These are phyloP conservation scores for Daldinia decipiens DNA, from an alignment of 495 filamentous ascomycete species.

Conservation along the genomic window DNA sequence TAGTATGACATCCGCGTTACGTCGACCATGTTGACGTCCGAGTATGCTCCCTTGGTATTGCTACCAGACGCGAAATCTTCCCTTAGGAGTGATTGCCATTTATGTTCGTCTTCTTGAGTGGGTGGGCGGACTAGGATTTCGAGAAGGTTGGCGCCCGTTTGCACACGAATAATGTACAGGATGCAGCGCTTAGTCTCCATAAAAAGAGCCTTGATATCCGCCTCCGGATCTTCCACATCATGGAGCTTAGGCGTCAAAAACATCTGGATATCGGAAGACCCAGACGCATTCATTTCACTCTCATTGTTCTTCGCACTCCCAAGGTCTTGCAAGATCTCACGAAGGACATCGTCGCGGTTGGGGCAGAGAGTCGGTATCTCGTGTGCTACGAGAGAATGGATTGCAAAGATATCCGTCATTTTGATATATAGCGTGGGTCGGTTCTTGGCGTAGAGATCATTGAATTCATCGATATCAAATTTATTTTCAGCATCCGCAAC, in stretches of 20 bases:
- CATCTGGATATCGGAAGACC: constrained; percentile 89
- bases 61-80: constrained; percentile 80
- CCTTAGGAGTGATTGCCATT: constrained; percentile 83
- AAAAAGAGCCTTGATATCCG: constrained; percentile 87
- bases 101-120: constrained; percentile 83
- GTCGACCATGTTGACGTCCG: constrained; percentile 89
- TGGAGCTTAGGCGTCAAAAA: constrained; percentile 92
- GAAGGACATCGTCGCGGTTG: constrained; percentile 84
- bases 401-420: constrained; percentile 95
- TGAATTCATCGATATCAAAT: constrained; percentile 98
- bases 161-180: constrained; percentile 96
- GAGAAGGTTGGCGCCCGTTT: constrained; percentile 89
- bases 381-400: constrained; percentile 85
- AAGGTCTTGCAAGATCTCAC: constrained; percentile 90
- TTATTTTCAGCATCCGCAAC: constrained; percentile 87
- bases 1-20: constrained; percentile 90
- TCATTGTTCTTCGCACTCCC: constrained; percentile 96
- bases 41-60: constrained; percentile 82
- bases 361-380: constrained; percentile 81
- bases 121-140: constrained; percentile 95
- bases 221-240: constrained; percentile 91
- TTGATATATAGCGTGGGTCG: constrained; percentile 99
- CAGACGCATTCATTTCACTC: constrained; percentile 86
- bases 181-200: constrained; percentile 99
- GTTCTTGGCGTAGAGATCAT: constrained; percentile 93